Base-by-base conservation (phyloP, 202 grass and related monocot species). In the Setaria viridis region DNA sequence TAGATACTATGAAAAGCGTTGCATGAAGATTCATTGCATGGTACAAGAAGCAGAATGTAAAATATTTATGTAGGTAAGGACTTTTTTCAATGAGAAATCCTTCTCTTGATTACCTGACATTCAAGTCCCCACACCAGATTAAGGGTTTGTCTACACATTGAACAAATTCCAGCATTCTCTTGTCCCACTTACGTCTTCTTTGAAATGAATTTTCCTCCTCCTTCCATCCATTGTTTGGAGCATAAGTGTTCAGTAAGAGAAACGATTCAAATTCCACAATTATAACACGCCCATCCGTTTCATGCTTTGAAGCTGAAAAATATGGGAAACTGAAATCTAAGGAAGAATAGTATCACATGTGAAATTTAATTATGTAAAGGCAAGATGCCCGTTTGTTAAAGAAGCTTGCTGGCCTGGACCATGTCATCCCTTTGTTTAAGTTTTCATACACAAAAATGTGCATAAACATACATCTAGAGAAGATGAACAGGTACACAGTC, bases 151-250 rank as follows among this genome's bases (percentile, higher is more conserved):
- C 87, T 77, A 90, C 76, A 39, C 81, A 42, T 76, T 91, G 96
- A 88, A 93, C 93, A 92, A 99, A 99, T 20, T 99, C 96, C 68
- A 94, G 84, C 58, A 99, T 94, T 83, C 87, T 90, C 89, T 99
- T 95, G 88, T 99, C 96, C 96, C 93, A 99, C 80, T 99, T 95
- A 62, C 96, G 83, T 77, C 96, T 92, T 80, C 93, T 94, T 91
- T 84, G 88, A 87, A 99, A 99, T 76, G 96, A 94, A 88, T 94
- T 95, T 77, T 95, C 90, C 76, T 98, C 96, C 77, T 99, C 96
- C 50, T 95, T 99, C 96, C 96, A 99, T 62, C 96, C 93, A 74
- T 95, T 99, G 56, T 99, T 99, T 88, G 96, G 96, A 85, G 82
- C 80, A 92, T 99, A 95, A 58, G 93, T 95, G 89, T 99, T 99